Evolutionary conservation across 2,329 filamentous ascomycete genomes (phyloP), one percentile per base, ranked within the genome.

Genomic region (Fusarium pseudocircinatum): DNA sequence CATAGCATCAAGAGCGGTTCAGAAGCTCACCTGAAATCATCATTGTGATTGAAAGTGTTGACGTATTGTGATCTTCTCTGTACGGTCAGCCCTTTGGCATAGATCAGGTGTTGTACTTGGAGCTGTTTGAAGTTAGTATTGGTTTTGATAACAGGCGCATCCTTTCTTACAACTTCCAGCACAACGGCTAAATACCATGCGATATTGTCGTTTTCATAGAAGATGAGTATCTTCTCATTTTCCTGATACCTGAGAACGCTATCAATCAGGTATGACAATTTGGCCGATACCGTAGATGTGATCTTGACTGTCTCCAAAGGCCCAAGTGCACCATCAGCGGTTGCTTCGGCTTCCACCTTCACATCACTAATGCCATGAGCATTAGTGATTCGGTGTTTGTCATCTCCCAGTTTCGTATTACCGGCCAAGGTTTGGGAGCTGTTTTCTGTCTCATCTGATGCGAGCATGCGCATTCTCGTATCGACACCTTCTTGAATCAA

Each of bases 161-260:
- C 7, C 15, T 43, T 28, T 82, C 86, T 78, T 75, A 88, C 86
- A 37, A 96, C 87, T 74, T 98, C 95, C 0, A 98, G 87, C 36
- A 92, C 90, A 78, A 95, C 91, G 0, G 94, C 93, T 43, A 98
- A 88, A 82, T 97, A 97, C 81, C 90, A 97, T 2, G 94, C 95
- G 5, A 93, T 88, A 75, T 97, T 96, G 68, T 96, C 93, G 37
- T 93, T 92, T 69, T 97, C 94, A 80, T 97, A 98, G 81, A 98
- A 98, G 15, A 98, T 88, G 59, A 98, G 90, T 7, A 97, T 96
- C 81, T 98, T 97, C 77, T 97, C 95, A 0, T 87, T 83, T 2
- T 86, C 81, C 60, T 96, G 90, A 69, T 95, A 86, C 59, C 88
- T 85, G 10, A 91, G 81, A 18, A 98, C 90, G 37, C 89, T 87